Evolutionary conservation across 257 asterid genomes (phyloP).

Genomic region (Ocimum tenuiflorum): DNA sequence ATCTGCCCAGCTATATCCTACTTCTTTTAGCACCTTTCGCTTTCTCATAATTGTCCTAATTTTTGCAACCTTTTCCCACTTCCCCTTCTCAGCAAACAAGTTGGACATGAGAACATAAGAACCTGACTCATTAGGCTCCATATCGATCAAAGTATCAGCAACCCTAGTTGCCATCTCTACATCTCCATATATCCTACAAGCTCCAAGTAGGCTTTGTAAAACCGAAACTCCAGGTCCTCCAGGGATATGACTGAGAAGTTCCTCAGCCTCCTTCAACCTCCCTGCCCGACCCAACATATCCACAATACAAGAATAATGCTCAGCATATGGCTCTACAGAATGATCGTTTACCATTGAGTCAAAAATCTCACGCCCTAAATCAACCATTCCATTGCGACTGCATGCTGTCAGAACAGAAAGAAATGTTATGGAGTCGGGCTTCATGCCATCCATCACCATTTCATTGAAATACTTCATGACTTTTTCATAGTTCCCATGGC

Average conservation of each 20-base stretch:
- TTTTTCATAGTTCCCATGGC: constrained; percentile 72
- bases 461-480: constrained; percentile 58
- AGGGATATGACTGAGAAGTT: constrained; percentile 50
- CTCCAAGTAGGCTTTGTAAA: constrained; percentile 73
- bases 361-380: constrained; percentile 50
- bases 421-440: constrained; percentile 78
- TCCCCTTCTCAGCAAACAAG: constrained; percentile 87
- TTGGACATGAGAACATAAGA: constrained; percentile 83
- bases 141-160: constrained; percentile 46
- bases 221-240: constrained; percentile 79
- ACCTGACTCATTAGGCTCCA: constrained; percentile 72
- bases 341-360: constrained; percentile 50
- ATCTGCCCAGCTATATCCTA: constrained; percentile 92
- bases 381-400: constrained; percentile 74
- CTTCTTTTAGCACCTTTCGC: constrained; percentile 63
- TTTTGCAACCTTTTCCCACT: constrained; percentile 78
- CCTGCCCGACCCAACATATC: constrained; percentile 94
- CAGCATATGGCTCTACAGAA: constrained; percentile 50
- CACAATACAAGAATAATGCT: constrained; percentile 74
- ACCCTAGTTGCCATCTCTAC: constrained; percentile 64
- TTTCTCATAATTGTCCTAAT: constrained; percentile 74
- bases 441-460: constrained; percentile 50
- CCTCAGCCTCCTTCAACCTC: constrained; percentile 69
- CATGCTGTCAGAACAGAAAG: constrained; percentile 78
- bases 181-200: constrained; percentile 67